Evolutionary conservation across 169 alveolate genomes (phyloP), one percentile per base, ranked within the genome.

Genomic region (Hepatocystis sp.): DNA sequence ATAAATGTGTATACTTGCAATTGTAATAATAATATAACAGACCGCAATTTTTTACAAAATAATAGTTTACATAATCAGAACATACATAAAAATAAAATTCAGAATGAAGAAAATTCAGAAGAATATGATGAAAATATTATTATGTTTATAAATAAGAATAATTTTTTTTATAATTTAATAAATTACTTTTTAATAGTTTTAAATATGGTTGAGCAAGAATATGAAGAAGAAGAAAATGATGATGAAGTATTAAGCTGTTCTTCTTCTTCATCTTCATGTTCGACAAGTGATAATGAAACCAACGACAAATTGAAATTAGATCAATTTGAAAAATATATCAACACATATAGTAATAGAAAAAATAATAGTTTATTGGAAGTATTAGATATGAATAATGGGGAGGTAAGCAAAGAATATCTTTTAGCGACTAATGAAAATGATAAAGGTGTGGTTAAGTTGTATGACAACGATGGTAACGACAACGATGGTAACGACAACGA

Each of bases 151-250:
- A 76, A 76, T 52, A 76, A 76, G 32, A 76, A 58, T 76, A 76
- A 44, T 8, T 76, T 76, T 58, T 76, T 56, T 60, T 76, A 76
- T 28, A 76, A 76, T 36, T 46, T 76, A 28, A 76, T 76, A 76
- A 76, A 76, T 58, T 76, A 76, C 30, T 76, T 76, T 76, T 28
- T 76, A 58, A 52, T 76, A n/a, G 65, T 76, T 76, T 58, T 76
- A 51, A 66, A 76, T 49, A 40, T 3, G n/a, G 13, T 76, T 52
- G 88, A 76, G 39, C 17, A 10, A 3, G 40, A 51, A 32, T 5
- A 39, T 11, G 49, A 15, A 4, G 52, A 58, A 15, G 23, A 13
- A 25, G 5, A 2, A n/a, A n/a, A n/a, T n/a, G n/a, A n/a, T 13
- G 56, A 76, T 27, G 56, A 40, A 7, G 15, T 47, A 46, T 36